Conservation (phyloP, 352 stramenopile genomes). For the Phytophthora tentaculata region DNA sequence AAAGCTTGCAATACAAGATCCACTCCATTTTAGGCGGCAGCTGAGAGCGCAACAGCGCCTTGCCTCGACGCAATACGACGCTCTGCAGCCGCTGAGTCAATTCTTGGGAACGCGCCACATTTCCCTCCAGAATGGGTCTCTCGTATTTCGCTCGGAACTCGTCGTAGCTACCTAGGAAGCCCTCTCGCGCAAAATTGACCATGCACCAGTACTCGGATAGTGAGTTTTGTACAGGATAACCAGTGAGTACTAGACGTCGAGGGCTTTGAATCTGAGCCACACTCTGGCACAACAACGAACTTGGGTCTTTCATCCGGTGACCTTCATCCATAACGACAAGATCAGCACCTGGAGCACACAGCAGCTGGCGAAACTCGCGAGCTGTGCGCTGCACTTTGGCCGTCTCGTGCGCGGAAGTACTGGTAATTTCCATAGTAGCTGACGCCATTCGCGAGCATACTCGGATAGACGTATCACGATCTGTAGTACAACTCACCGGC, state of each 20-base stretch:
- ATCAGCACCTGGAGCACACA: slow-evolving; percentile 73
- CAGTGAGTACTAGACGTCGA: slow-evolving; percentile 91
- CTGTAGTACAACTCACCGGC: slow-evolving; percentile 24
- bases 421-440: slow-evolving; percentile 74
- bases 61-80: slow-evolving; percentile 79
- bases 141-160: slow-evolving; percentile 82
- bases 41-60: slow-evolving; percentile 67
- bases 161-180: slow-evolving; percentile 77
- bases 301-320: slow-evolving; percentile 88
- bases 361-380: slow-evolving; percentile 54
- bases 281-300: slow-evolving; percentile 83
- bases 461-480: slow-evolving; percentile 57
- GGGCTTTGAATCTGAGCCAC: slow-evolving; percentile 79
- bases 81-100: slow-evolving; percentile 68
- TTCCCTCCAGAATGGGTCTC: slow-evolving; percentile 81
- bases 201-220: slow-evolving; percentile 93
- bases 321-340: slow-evolving; percentile 90
- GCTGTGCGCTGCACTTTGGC: slow-evolving; percentile 61
- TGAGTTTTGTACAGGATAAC: slow-evolving; percentile 96
- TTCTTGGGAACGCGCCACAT: slow-evolving; percentile 61
- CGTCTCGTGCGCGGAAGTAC: slow-evolving; percentile 50
- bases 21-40: slow-evolving; percentile 87
- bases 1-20: slow-evolving; percentile 89
- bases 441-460: slow-evolving; percentile 69
- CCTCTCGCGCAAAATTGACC: slow-evolving; percentile 87